Percentiles rank a stretch among this genome's conserved stretches.
Evolutionary conservation across 1,139 yeast genomes (phyloP).

Genomic region (Taiozyma onychis): DNA sequence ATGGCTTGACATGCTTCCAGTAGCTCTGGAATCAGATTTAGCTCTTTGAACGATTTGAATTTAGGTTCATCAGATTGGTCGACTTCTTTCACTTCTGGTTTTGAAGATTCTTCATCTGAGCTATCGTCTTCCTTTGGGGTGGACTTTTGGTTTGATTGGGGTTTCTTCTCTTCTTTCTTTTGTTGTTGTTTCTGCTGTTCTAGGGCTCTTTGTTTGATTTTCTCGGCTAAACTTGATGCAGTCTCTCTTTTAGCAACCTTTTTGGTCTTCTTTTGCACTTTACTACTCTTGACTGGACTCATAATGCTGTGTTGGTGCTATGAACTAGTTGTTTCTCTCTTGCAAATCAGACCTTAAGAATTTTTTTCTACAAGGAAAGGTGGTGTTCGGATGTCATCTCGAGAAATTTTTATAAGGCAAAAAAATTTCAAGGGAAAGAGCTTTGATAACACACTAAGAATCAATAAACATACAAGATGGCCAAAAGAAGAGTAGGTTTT

Average conservation of each 20-base stretch:
- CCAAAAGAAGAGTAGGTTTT: constrained; percentile 41
- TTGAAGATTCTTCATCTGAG: neutral
- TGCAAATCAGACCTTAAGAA: neutral
- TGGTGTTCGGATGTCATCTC: constrained; percentile 25
- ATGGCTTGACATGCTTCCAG: constrained; percentile 70
- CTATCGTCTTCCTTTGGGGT: constrained; percentile 9
- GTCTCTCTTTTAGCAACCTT: constrained; percentile 23
- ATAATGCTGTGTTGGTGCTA: neutral
- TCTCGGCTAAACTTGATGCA: constrained; percentile 32
- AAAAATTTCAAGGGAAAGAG: neutral
- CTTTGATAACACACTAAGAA: neutral
- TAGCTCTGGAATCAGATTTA: constrained; percentile 73
- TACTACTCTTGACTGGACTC: constrained; percentile 3
- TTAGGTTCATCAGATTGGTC: constrained; percentile 22
- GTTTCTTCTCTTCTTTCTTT: constrained; percentile 1
- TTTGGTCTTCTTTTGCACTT: constrained; percentile 13
- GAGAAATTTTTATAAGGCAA: constrained; percentile 12
- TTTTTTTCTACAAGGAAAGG: neutral
- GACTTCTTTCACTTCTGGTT: constrained; percentile 6
- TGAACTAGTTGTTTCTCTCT: neutral
- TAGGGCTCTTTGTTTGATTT: constrained; percentile 50
- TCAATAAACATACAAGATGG: constrained; percentile 29
- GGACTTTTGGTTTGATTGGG: constrained; percentile 5
- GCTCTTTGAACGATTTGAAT: constrained; percentile 36
- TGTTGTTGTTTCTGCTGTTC: constrained; percentile 22